These are phyloP conservation scores for Hamamelis virginiana DNA, from an alignment of 164 flowering plant genomes.

Conservation along the genomic window DNA sequence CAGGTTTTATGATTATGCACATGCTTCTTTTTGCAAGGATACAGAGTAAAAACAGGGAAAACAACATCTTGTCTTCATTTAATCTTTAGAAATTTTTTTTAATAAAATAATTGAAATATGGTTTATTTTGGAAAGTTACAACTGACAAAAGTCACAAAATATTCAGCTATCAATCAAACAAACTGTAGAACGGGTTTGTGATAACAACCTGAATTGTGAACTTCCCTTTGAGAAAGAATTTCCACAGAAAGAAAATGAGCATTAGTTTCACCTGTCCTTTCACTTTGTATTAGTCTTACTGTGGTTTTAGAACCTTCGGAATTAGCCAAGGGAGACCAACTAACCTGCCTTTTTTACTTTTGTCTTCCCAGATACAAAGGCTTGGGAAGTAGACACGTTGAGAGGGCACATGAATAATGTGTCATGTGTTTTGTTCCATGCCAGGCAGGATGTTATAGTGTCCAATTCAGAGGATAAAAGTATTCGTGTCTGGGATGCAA, in stretches of 20 bases:
- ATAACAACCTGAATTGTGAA: not conserved
- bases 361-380: constrained; percentile 74
- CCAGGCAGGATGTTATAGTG: constrained; percentile 41
- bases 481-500: constrained; percentile 61
- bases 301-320: too few species aligned
- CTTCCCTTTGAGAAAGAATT: not conserved
- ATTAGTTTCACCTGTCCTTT: not conserved
- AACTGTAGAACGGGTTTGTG: not conserved
- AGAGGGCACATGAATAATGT: constrained; percentile 87
- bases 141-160: too few species aligned
- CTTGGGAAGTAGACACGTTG: constrained; percentile 39
- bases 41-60: not conserved
- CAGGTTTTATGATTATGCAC: not conserved
- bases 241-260: not conserved
- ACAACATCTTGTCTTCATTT: not conserved
- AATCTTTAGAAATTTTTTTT: not conserved
- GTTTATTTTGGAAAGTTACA: not conserved
- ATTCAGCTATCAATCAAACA: not conserved
- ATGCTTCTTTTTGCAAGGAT: not conserved
- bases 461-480: constrained; percentile 78
- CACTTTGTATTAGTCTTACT: not conserved
- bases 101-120: too few species aligned
- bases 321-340: too few species aligned
- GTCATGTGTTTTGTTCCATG: constrained; percentile 84
- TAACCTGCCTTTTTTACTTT: not conserved